Evolutionary conservation across 176 grass and related monocot genomes (phyloP).

Genomic region (Guadua angustifolia): DNA sequence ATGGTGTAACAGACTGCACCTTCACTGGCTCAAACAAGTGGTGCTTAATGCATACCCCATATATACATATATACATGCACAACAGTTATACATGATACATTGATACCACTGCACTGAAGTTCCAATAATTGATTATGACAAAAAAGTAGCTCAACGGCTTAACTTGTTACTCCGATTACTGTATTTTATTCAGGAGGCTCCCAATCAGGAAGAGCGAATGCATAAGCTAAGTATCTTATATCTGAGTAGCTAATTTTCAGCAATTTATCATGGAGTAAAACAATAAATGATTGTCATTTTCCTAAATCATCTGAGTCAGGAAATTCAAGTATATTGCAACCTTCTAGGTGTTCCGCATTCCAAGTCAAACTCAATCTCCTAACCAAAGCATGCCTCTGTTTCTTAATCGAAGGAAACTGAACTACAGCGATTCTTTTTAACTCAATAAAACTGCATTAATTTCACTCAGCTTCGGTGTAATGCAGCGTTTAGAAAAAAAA

Average conservation of each 20-base stretch:
- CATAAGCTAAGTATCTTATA: background rate
- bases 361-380: background rate
- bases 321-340: background rate
- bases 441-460: background rate
- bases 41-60: background rate
- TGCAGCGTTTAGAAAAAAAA: background rate
- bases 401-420: background rate
- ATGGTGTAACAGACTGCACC: background rate
- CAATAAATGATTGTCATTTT: too few relatives aligned
- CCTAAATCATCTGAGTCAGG: too few relatives aligned
- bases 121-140: constrained; percentile 7
- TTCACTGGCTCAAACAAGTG: background rate
- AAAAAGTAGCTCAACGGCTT: background rate
- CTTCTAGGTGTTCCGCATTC: background rate
- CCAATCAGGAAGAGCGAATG: background rate
- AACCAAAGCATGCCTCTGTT: background rate
- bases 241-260: background rate
- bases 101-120: background rate
- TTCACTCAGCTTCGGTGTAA: background rate
- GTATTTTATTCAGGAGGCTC: background rate
- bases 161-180: constrained; percentile 14
- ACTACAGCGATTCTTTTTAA: background rate
- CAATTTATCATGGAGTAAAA: background rate
- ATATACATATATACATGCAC: too few relatives aligned
- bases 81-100: too few relatives aligned